phyloP scores from a whole-genome alignment of 1,284 basidiomycete species.

The Ganoderma leucocontextum region DNA sequence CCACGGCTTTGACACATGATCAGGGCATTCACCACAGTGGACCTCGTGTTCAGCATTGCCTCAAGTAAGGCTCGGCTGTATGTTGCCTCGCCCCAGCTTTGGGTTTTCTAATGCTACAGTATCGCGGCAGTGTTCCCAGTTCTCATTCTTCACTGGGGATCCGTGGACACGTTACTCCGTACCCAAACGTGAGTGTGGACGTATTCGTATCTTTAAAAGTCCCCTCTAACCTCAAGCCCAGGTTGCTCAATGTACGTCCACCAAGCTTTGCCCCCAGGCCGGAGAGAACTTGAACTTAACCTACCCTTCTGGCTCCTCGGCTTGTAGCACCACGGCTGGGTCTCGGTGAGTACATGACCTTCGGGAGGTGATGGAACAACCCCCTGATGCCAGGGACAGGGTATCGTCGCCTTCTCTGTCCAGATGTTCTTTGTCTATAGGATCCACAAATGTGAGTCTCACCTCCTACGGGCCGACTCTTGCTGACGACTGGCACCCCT shows the following conservation, averaged over 20 bases:
- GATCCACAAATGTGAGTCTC: neutral
- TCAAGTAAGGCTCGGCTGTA: neutral
- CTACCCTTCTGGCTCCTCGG: neutral
- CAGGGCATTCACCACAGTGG: neutral
- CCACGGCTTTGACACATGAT: too few relatives aligned
- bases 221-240: neutral
- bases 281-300: too few relatives aligned
- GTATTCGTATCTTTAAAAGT: neutral
- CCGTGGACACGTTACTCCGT: neutral
- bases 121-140: neutral
- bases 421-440: slow-evolving; percentile 11
- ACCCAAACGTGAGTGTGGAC: slow-evolving; percentile 1
- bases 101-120: neutral
- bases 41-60: slow-evolving; percentile 5
- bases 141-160: slow-evolving; percentile 6
- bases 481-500: neutral
- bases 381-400: neutral
- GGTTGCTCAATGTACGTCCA: slow-evolving; percentile 4
- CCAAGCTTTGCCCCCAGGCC: neutral
- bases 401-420: slow-evolving; percentile 6
- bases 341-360: neutral
- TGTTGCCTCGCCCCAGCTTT: too few relatives aligned
- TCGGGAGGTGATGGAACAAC: neutral
- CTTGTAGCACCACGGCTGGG: slow-evolving; percentile 7
- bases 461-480: neutral